phyloP scores from a whole-genome alignment of 2,329 filamentous ascomycete species.

The Aureobasidium zeae region DNA sequence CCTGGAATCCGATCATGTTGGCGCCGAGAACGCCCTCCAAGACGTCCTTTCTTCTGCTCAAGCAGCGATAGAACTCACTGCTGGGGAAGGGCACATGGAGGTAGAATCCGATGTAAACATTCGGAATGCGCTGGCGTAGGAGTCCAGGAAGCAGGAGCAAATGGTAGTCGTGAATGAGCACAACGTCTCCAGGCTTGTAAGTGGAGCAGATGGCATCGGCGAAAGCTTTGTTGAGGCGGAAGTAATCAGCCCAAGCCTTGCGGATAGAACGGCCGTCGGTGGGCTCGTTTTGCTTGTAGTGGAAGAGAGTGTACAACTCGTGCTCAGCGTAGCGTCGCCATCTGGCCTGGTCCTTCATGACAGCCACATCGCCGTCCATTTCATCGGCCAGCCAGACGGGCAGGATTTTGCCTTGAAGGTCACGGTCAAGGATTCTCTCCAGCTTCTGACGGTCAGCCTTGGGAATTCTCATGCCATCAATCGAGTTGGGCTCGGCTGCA shows the following conservation, averaged over 20 bases:
- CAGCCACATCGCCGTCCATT: conserved; percentile 57
- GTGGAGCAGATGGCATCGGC: conserved; percentile 78
- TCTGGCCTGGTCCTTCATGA: conserved; percentile 69
- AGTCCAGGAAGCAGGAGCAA: conserved; percentile 82
- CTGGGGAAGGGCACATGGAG: conserved; percentile 91
- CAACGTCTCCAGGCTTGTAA: conserved; percentile 86
- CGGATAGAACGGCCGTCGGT: conserved; percentile 75
- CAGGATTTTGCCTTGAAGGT: conserved; percentile 67
- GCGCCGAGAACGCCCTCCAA: conserved; percentile 82
- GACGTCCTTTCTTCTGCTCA: conserved; percentile 80
- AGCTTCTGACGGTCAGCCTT: conserved; percentile 61
- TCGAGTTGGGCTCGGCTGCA: conserved; percentile 28
- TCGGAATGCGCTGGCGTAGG: conserved; percentile 73
- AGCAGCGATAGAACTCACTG: conserved; percentile 86
- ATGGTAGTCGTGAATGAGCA: conserved; percentile 92
- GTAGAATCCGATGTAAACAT: conserved; percentile 92
- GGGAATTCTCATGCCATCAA: conserved; percentile 62
- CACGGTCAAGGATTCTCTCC: conserved; percentile 62
- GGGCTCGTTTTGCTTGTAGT: conserved; percentile 92
- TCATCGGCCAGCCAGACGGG: conserved; percentile 87
- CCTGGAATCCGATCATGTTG: conserved; percentile 92
- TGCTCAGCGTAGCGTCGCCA: conserved; percentile 90
- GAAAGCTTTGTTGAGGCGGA: conserved; percentile 85
- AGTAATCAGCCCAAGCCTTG: conserved; percentile 84
- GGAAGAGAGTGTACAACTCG: conserved; percentile 84